Evolutionary conservation across 1,284 basidiomycete species (phyloP).

Genomic region (Tilletia horrida): DNA sequence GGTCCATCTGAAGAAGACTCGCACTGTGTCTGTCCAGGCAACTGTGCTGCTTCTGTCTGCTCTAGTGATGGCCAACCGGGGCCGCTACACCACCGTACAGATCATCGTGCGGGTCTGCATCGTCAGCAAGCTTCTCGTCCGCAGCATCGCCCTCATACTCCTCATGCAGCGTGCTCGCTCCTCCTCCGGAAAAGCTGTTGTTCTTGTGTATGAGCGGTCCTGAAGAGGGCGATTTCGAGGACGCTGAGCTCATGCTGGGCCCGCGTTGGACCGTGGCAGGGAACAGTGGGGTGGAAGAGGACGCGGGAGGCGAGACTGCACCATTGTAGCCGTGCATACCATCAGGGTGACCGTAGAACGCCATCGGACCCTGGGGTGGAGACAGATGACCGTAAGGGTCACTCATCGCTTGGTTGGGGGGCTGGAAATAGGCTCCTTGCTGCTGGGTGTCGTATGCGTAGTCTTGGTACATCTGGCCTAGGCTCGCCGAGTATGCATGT

Average conservation of each 20-base stretch:
- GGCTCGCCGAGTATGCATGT: background rate
- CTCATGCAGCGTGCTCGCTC: background rate
- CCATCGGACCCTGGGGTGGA: background rate
- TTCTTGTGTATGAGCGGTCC: background rate
- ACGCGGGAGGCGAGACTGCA: background rate
- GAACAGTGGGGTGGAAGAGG: background rate
- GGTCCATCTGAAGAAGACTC: background rate
- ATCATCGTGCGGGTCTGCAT: background rate
- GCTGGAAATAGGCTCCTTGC: background rate
- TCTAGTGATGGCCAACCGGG: too few species aligned
- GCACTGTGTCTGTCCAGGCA: background rate
- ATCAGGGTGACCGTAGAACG: conserved; percentile 1
- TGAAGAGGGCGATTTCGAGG: background rate
- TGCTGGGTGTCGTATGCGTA: background rate
- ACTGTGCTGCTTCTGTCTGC: background rate
- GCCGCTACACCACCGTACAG: conserved; percentile 2
- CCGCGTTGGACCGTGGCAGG: conserved; percentile 8
- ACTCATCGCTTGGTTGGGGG: background rate
- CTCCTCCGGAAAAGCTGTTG: background rate
- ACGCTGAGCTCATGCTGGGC: background rate
- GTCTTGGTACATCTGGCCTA: background rate
- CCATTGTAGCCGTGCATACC: too few species aligned
- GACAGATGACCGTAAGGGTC: background rate
- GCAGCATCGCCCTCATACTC: too few species aligned
- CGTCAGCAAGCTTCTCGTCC: background rate